Percentiles rank a stretch among this genome's conserved stretches.
Evolutionary conservation across 2,329 filamentous ascomycete genomes (phyloP).

Genomic region (Fusarium caatingaense): DNA sequence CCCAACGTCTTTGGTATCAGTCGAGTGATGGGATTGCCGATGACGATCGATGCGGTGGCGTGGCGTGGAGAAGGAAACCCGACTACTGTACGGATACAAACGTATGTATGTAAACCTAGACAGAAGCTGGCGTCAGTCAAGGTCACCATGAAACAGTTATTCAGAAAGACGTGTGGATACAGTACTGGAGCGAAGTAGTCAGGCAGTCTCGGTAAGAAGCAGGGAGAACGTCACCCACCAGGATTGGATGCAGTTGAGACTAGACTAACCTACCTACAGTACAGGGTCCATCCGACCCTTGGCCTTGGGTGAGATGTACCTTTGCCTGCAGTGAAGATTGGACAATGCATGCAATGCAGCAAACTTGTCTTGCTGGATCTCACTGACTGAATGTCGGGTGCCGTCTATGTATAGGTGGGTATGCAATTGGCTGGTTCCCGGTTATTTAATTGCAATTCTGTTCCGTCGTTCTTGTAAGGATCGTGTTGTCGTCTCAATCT

Average conservation of each 20-base stretch:
- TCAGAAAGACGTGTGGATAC: slow-evolving; percentile 20
- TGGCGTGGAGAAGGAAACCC: slow-evolving; percentile 38
- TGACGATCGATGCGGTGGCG: slow-evolving; percentile 46
- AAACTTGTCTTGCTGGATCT: slow-evolving; percentile 4
- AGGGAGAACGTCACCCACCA: slow-evolving; percentile 32
- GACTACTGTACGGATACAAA: neutral
- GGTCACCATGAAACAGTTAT: slow-evolving; percentile 31
- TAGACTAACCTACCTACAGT: neutral
- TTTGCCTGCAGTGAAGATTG: slow-evolving; percentile 9
- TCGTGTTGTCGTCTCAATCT: slow-evolving; percentile 26
- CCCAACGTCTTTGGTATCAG: slow-evolving; percentile 29
- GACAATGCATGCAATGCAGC: slow-evolving; percentile 3
- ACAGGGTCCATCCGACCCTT: slow-evolving; percentile 13
- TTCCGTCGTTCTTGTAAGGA: neutral
- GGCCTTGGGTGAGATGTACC: slow-evolving; percentile 11
- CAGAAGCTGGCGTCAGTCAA: slow-evolving; percentile 31
- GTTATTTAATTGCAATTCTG: slow-evolving; percentile 5
- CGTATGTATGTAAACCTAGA: neutral
- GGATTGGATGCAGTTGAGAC: slow-evolving; percentile 8
- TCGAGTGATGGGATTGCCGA: slow-evolving; percentile 39
- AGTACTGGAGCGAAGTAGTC: neutral
- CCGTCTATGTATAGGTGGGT: neutral
- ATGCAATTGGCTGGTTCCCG: slow-evolving; percentile 1
- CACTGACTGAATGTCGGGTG: neutral
- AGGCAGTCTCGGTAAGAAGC: slow-evolving; percentile 29